Conservation (phyloP, 2,329 filamentous ascomycete species). For the Cladophialophora carrionii region DNA sequence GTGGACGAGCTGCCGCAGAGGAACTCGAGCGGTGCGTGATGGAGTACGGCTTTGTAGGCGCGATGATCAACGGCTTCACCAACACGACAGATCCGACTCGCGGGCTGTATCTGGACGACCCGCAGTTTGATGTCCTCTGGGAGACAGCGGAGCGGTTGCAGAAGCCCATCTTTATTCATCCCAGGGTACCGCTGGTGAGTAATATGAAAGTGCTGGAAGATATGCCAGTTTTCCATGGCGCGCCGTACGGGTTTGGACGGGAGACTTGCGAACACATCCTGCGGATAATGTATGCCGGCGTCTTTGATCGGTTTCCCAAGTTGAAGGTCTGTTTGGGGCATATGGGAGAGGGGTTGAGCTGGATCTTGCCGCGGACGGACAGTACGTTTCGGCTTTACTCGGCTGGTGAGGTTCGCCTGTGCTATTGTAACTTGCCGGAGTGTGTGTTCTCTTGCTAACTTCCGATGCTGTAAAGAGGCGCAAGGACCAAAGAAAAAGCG, state of each 20-base stretch:
- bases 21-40: conserved; percentile 47
- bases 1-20: conserved; percentile 43
- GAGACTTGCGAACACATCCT: conserved; percentile 45
- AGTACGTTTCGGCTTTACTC: conserved; percentile 23
- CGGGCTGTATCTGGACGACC: conserved; percentile 54
- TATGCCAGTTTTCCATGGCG: conserved; percentile 33
- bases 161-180: conserved; percentile 58
- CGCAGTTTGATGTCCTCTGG: conserved; percentile 49
- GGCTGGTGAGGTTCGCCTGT: conserved; percentile 13
- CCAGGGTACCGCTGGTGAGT: conserved; percentile 42
- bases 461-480: conserved; percentile 4
- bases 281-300: conserved; percentile 54
- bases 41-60: conserved; percentile 53
- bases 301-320: conserved; percentile 60
- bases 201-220: conserved; percentile 34
- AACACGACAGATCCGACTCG: conserved; percentile 44
- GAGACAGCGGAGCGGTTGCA: conserved; percentile 49
- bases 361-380: conserved; percentile 47
- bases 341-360: conserved; percentile 59
- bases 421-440: background rate
- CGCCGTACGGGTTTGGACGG: conserved; percentile 45
- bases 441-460: background rate
- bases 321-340: conserved; percentile 61
- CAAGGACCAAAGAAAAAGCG: conserved; percentile 24
- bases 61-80: conserved; percentile 60